Percentiles rank a stretch among this genome's conserved stretches.
phyloP scores from a whole-genome alignment of 2,329 filamentous ascomycete genomes.

The Cercospora sp. region DNA sequence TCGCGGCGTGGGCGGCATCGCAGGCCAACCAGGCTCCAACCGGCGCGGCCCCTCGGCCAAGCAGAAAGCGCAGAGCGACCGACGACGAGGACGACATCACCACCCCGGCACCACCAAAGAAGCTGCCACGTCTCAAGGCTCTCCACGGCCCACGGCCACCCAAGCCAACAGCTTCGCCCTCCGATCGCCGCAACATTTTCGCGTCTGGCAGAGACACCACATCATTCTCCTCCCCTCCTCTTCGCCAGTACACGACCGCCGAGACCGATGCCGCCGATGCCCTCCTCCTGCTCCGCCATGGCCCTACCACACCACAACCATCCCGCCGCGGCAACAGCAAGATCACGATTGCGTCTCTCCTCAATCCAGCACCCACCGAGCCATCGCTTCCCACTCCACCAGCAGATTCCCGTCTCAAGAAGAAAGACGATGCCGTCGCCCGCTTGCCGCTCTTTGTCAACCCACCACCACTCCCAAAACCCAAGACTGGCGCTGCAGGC shows the following conservation, averaged over 20 bases:
- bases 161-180: not conserved
- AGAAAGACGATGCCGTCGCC: not conserved
- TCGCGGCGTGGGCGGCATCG: constrained; percentile 26
- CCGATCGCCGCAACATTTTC: not conserved
- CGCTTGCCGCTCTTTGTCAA: not conserved
- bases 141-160: constrained; percentile 3
- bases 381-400: not conserved
- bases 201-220: not conserved
- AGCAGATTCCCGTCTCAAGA: not conserved
- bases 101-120: not conserved
- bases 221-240: not conserved
- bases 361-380: not conserved
- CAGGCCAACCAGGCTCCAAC: not conserved
- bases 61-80: not conserved
- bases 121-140: constrained; percentile 1
- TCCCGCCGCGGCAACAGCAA: not conserved
- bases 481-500: not conserved
- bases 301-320: not conserved
- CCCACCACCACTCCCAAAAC: not conserved
- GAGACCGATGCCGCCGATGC: not conserved
- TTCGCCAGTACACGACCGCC: not conserved
- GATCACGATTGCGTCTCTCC: constrained; percentile 6
- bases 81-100: constrained; percentile 1
- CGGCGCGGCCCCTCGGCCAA: not conserved
- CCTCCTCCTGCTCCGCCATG: not conserved